phyloP scores from a whole-genome alignment of 139 green algal species.

The Micractinium sp. region DNA sequence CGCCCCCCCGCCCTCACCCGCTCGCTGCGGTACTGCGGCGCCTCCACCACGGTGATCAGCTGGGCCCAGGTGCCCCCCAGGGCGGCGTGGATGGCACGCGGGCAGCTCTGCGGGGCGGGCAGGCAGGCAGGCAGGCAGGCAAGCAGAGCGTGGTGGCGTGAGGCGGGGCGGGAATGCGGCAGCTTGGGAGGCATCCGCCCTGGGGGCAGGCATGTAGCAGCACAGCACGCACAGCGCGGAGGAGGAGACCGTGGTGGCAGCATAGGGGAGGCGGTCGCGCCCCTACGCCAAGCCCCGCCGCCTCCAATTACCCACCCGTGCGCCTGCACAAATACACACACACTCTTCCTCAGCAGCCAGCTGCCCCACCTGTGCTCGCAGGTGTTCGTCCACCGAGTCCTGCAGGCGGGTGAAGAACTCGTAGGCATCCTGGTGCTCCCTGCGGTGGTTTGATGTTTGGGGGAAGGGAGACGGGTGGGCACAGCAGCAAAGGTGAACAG shows the following conservation, averaged over 20 bases:
- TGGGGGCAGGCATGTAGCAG: no score
- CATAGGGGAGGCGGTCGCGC: no score
- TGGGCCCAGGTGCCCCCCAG: conserved; percentile 86
- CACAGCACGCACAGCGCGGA: no score
- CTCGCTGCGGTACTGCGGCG: conserved; percentile 19
- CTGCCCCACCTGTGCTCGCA: conserved; percentile 83
- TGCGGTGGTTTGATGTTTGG: conserved; percentile 39
- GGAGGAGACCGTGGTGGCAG: no score
- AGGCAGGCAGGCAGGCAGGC: no score
- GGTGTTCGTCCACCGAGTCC: conserved; percentile 98
- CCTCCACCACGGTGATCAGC: conserved; percentile 57
- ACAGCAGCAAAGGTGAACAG: not conserved
- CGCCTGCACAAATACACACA: no score
- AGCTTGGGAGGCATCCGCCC: no score
- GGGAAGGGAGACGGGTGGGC: not conserved
- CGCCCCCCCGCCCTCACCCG: no score
- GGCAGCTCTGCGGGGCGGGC: conserved; percentile 34
- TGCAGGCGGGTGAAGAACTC: conserved; percentile 96
- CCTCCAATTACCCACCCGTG: no score
- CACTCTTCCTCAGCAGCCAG: no score
- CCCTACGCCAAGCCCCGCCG: no score
- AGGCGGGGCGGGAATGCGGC: no score
- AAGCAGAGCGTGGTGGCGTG: not conserved
- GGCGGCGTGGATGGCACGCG: conserved; percentile 67
- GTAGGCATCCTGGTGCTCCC: conserved; percentile 95